Base-by-base conservation (phyloP, 2,329 filamentous ascomycete genomes). In the Calonectria hongkongensis region DNA sequence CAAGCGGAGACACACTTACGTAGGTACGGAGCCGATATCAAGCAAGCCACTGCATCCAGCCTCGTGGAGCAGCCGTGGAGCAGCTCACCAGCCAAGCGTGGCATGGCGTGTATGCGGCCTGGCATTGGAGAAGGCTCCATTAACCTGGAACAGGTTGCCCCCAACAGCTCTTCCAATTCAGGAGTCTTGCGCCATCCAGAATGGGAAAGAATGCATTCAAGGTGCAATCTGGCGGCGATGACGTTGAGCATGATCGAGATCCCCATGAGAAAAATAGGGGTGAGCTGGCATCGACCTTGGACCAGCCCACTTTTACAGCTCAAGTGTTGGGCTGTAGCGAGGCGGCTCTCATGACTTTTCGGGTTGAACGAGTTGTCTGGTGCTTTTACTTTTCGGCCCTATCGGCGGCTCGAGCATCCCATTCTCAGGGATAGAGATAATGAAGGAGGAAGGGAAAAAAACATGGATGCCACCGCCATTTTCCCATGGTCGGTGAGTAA, bases 21-120 rank as follows among this genome's bases (percentile, higher is more conserved):
- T 73, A 71, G 60, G 74, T 73, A 78, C 76, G 76, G 77, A 79
- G 77, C 76, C 76, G 77, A 75, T 79, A 75, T 74, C 67, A 74
- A 36, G 73, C 70, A 70, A 65, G 70, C 70, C 73, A 67, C 54
- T 15, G 36, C 47, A 58, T 72, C 74, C 70, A 73, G 76, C 70
- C 66, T 75, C 75, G 73, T 66, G 75, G 74, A 74, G 66, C 71
- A 71, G 69, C 58, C 75, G 70, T 68, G 70, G 74, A 71, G 68
- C 51, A 60, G 54, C 45, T 58, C 36, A 54, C 21, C 41, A 58
- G 60, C 54, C 54, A 68, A 48, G 66, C 51, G 28, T 60, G 51
- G 54, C 66, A 68, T 68, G 66, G 66, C 43, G 50, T 68, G 66
- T 33, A 33, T 43, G 48, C 28, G 66, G 30, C 41, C 28, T 63